Percentiles rank a stretch among this genome's conserved stretches.
Evolutionary conservation across 2,329 filamentous ascomycete species (phyloP).

Genomic region (Fusarium udum): DNA sequence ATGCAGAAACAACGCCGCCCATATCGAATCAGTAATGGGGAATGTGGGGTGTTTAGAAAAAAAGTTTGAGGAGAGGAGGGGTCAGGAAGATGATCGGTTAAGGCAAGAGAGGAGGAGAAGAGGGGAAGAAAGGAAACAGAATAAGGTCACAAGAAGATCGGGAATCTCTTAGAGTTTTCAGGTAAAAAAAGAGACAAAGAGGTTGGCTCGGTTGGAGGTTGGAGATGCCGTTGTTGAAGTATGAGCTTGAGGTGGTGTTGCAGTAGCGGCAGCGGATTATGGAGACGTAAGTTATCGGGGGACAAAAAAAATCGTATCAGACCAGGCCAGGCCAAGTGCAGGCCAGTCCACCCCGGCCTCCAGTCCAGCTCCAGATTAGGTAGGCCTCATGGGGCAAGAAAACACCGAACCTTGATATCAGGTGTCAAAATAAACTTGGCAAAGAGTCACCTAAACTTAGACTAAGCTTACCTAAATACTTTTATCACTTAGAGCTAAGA

Average conservation of each 20-base stretch:
- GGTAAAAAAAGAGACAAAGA: slow-evolving; percentile 16
- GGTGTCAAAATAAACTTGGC: too few relatives aligned
- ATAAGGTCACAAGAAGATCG: background rate
- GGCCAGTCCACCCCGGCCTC: background rate
- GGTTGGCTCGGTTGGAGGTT: slow-evolving; percentile 25
- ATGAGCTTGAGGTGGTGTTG: slow-evolving; percentile 12
- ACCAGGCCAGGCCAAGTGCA: background rate
- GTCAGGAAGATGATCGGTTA: slow-evolving; percentile 11
- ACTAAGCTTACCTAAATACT: too few relatives aligned
- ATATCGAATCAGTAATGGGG: slow-evolving; percentile 44
- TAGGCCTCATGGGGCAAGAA: too few relatives aligned
- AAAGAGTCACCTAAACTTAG: too few relatives aligned
- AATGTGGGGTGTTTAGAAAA: slow-evolving; percentile 18
- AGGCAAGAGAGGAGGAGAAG: background rate
- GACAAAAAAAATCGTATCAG: slow-evolving; percentile 38
- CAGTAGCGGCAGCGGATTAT: slow-evolving; percentile 32
- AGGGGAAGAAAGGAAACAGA: slow-evolving; percentile 3
- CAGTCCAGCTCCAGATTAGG: slow-evolving; percentile 6
- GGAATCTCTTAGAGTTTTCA: slow-evolving; percentile 15
- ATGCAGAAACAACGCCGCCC: slow-evolving; percentile 54
- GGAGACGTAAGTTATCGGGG: slow-evolving; percentile 1
- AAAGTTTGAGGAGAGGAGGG: background rate
- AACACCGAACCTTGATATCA: too few relatives aligned
- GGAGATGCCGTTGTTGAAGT: slow-evolving; percentile 31
- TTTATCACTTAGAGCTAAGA: too few relatives aligned